Evolutionary conservation across 495 filamentous ascomycete genomes (phyloP).

Genomic region (Cercophora sp.): DNA sequence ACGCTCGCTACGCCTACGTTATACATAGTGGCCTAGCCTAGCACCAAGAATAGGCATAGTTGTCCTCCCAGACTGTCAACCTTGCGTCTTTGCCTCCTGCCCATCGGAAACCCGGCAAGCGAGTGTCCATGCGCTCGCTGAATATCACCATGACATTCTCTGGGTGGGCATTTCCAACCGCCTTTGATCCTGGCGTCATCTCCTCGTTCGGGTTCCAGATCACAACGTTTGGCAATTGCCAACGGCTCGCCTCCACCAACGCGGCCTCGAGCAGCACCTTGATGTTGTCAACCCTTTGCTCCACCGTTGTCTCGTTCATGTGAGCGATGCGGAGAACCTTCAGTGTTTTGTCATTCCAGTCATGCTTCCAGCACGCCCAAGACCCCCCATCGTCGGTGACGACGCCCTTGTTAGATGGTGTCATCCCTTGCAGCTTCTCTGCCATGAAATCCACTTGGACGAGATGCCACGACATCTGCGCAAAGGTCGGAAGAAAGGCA

Average conservation of each 20-base stretch:
- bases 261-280: conserved; percentile 12
- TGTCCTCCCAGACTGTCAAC: no score
- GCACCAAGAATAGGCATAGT: no score
- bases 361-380: conserved; percentile 21
- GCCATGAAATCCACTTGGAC: conserved; percentile 13
- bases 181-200: no score
- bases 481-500: conserved; percentile 9
- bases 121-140: no score
- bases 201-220: conserved; percentile 11
- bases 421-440: conserved; percentile 5
- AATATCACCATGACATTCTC: no score
- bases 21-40: no score
- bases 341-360: conserved; percentile 19
- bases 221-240: conserved; percentile 18
- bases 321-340: conserved; percentile 12
- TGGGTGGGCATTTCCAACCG: no score
- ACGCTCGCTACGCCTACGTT: no score
- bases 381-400: conserved; percentile 1
- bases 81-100: no score
- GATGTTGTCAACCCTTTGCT: background rate
- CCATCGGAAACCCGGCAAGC: no score
- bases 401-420: conserved; percentile 11
- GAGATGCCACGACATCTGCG: conserved; percentile 19
- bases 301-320: background rate
- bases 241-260: conserved; percentile 14